These are phyloP conservation scores for Penicillium sp. DNA, from an alignment of 2,329 filamentous ascomycete genomes.

Conservation along the genomic window DNA sequence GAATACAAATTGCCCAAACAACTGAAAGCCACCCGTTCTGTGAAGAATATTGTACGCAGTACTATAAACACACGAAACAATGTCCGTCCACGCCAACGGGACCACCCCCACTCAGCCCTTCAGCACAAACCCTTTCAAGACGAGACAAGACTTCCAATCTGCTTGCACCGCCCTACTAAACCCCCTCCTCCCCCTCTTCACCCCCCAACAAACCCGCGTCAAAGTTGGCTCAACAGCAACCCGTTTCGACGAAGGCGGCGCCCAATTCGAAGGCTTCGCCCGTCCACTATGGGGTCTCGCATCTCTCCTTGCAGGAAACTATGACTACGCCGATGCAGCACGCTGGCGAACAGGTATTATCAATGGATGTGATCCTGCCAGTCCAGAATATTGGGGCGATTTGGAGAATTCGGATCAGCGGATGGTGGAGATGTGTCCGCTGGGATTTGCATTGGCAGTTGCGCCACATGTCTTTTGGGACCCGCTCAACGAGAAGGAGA, in stretches of 20 bases:
- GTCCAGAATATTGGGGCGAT: slow-evolving; percentile 73
- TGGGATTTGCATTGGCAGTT: slow-evolving; percentile 73
- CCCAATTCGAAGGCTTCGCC: slow-evolving; percentile 74
- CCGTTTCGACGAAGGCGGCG: slow-evolving; percentile 73
- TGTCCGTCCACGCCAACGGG: background rate
- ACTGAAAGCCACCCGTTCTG: background rate
- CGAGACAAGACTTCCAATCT: background rate
- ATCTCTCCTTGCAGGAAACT: slow-evolving; percentile 67
- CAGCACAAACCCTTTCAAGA: background rate
- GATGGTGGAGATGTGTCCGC: slow-evolving; percentile 82
- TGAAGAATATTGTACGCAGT: background rate
- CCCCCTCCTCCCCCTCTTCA: slow-evolving; percentile 71
- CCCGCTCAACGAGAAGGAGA: slow-evolving; percentile 62
- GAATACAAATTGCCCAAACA: no score
- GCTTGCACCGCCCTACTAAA: slow-evolving; percentile 58
- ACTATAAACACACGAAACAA: background rate
- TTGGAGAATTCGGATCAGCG: slow-evolving; percentile 75
- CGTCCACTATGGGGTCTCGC: slow-evolving; percentile 75
- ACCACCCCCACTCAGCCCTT: background rate
- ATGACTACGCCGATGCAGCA: slow-evolving; percentile 62
- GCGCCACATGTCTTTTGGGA: slow-evolving; percentile 66
- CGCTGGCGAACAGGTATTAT: slow-evolving; percentile 71
- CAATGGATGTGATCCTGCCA: slow-evolving; percentile 68
- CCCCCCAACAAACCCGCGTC: slow-evolving; percentile 63
- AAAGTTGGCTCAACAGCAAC: slow-evolving; percentile 71